Evolutionary conservation across 202 grass and related monocot species (phyloP).

Genomic region (Musa balbisiana): DNA sequence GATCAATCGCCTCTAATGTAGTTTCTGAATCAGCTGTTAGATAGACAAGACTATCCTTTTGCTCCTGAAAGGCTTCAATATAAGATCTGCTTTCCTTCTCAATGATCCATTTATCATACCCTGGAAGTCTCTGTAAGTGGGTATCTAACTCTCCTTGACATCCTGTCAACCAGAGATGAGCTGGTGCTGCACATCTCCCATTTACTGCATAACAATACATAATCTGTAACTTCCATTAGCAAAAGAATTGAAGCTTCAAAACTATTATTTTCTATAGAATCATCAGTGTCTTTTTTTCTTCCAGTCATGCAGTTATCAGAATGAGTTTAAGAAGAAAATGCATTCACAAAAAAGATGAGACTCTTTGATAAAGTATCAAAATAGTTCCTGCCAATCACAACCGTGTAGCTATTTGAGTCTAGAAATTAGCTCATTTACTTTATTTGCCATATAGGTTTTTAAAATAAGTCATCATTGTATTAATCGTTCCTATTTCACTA

Average conservation of each 20-base stretch:
- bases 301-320: no score
- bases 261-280: not conserved
- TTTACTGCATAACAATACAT: constrained; percentile 99
- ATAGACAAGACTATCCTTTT: constrained; percentile 70
- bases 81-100: constrained; percentile 66
- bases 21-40: constrained; percentile 76
- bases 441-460: no score
- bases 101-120: constrained; percentile 75
- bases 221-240: constrained; percentile 69
- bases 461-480: no score
- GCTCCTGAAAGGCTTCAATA: constrained; percentile 68
- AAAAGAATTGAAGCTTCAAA: not conserved
- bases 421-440: no score
- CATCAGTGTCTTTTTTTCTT: no score
- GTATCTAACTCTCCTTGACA: constrained; percentile 71
- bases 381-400: no score
- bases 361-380: no score
- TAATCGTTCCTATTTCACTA: no score
- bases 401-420: no score
- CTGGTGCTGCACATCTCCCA: constrained; percentile 57
- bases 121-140: constrained; percentile 60
- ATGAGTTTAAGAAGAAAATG: no score
- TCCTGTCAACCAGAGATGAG: constrained; percentile 92
- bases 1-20: constrained; percentile 71
- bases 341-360: no score